A percentile compares a stretch with the other conserved stretches of the same genome.
phyloP scores from a whole-genome alignment of 768 basidiomycete species.

The Panus rudis region DNA sequence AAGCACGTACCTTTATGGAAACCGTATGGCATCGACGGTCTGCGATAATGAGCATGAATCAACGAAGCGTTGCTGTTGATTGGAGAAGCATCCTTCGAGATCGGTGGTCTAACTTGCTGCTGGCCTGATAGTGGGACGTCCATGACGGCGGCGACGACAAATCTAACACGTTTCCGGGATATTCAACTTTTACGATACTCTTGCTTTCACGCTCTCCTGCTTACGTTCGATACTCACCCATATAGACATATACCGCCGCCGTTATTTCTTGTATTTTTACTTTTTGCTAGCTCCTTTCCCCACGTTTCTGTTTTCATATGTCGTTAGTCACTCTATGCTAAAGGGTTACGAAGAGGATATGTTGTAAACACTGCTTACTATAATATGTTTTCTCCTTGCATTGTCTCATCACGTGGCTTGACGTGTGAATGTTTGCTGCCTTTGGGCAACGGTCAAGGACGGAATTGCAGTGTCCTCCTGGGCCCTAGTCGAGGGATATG shows the following conservation, averaged over 20 bases:
- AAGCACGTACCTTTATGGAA: slow-evolving; percentile 18
- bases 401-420: too few species aligned
- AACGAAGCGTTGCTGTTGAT: slow-evolving; percentile 14
- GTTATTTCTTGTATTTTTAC: not conserved
- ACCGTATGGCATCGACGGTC: slow-evolving; percentile 15
- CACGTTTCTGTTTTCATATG: too few species aligned
- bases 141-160: not conserved
- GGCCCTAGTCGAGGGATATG: too few species aligned
- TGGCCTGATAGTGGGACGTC: slow-evolving; percentile 9
- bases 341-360: too few species aligned
- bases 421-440: too few species aligned
- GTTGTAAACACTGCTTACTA: too few species aligned
- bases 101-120: slow-evolving; percentile 16
- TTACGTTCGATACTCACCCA: slow-evolving; percentile 2
- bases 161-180: not conserved
- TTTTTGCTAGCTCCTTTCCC: too few species aligned
- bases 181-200: not conserved
- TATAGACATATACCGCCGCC: not conserved
- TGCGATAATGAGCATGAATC: slow-evolving; percentile 2
- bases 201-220: slow-evolving; percentile 1
- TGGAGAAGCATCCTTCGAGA: slow-evolving; percentile 21
- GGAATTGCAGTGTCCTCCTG: too few species aligned
- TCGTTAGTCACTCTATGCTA: too few species aligned
- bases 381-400: too few species aligned
- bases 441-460: too few species aligned